These are phyloP conservation scores for Dendrocalamus latiflorus DNA, from an alignment of 202 grass and related monocot genomes.

Conservation along the genomic window DNA sequence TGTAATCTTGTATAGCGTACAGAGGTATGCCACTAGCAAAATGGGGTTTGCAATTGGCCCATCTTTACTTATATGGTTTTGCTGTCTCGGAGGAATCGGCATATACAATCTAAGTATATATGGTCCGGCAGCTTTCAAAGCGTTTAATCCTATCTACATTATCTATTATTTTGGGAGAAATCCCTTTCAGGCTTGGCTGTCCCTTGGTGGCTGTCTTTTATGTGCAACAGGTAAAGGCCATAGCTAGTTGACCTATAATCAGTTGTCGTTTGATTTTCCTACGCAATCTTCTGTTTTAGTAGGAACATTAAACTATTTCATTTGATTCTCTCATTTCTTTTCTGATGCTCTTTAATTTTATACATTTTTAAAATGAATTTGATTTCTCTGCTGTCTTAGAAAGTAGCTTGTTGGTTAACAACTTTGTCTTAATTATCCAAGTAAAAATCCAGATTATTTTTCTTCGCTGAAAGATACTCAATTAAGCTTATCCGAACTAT, in stretches of 20 bases:
- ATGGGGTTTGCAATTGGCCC: constrained; percentile 85
- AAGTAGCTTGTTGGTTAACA: neutral
- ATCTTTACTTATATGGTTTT: constrained; percentile 96
- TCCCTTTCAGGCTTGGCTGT: constrained; percentile 78
- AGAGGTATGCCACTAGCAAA: constrained; percentile 94
- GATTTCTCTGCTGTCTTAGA: neutral
- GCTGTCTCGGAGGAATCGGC: constrained; percentile 76
- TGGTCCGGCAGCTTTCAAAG: constrained; percentile 59
- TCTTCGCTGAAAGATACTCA: neutral
- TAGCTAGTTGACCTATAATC: neutral
- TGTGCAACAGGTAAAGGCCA: constrained; percentile 70
- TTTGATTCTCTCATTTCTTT: constrained; percentile 19
- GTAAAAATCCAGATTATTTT: neutral
- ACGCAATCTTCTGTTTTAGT: neutral
- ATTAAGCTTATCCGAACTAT: constrained; percentile 21
- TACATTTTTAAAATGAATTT: neutral
- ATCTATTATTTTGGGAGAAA: constrained; percentile 85
- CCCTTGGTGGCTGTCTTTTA: constrained; percentile 82
- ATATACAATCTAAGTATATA: constrained; percentile 85
- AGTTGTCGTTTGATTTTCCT: neutral
- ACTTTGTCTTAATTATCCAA: constrained; percentile 11
- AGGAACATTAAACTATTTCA: neutral
- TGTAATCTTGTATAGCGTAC: constrained; percentile 76
- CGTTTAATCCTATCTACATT: constrained; percentile 86
- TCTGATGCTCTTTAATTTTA: neutral